Evolutionary conservation across 2,329 filamentous ascomycete species (phyloP), one percentile per base, ranked within the genome.

Genomic region (Epichloe gansuensis): DNA sequence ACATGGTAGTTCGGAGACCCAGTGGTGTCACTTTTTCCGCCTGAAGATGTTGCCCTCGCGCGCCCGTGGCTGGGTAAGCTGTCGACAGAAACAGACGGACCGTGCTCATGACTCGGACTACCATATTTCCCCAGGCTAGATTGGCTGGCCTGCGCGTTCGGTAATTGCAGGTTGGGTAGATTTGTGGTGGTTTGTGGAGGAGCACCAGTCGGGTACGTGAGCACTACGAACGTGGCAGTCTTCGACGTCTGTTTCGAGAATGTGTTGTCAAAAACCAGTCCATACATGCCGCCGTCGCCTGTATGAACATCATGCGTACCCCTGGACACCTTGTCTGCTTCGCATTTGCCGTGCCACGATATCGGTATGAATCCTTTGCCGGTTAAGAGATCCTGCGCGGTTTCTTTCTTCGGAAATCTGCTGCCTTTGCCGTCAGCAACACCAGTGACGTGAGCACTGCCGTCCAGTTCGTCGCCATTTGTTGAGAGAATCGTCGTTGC

Each of bases 231-330:
- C 7, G 91, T 97, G 21, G 90, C 90, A 34, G 86, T 95, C 72
- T 98, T 98, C 51, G 91, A 93, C 43, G 87, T 85, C 67, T 85
- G 88, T 72, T 96, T 97, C 55, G 91, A 95, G 67, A 98, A 98
- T 31, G 93, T 98, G 65, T 98, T 98, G 78, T 98, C 93, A 64
- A 98, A 95, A 35, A 97, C 89, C 56, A 98, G 75, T 53, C 91
- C 93, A 66, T 95, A 98, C 81, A 95, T 96, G 63, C 93, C 93
- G 25, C 84, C 88, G 57, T 93, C 82, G 37, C 82, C 82, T 7
- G 73, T 63, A 0, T 74, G 73, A 25, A 97, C 88, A 64, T 95
- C 86, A 65, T 89, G 88, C 21, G 85, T 93, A 35, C 91, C 93
- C 68, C 91, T 89, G 21, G 88, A 87, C 49, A 96, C 90, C 72